Conservation (phyloP, 208 protist species). For the Acanthamoeba quina region DNA sequence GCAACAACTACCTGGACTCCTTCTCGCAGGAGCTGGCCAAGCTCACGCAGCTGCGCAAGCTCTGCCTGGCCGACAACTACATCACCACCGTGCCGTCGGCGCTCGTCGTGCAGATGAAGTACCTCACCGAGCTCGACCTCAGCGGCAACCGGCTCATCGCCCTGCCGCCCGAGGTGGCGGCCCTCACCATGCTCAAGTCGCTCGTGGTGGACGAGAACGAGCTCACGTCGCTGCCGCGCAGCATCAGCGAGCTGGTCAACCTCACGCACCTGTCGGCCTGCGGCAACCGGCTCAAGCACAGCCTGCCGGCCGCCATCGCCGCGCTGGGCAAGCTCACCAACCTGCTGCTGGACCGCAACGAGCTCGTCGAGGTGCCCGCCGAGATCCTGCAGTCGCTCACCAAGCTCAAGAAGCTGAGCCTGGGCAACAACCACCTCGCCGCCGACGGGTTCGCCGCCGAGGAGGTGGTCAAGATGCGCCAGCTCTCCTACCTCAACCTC, state of each 20-base stretch:
- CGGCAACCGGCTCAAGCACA: not conserved
- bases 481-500: constrained; percentile 24
- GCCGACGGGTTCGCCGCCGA: constrained; percentile 11
- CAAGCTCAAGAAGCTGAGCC: constrained; percentile 16
- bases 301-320: not conserved
- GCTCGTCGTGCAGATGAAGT: constrained; percentile 17
- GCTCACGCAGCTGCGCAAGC: constrained; percentile 11
- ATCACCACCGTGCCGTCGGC: constrained; percentile 25
- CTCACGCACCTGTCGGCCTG: not conserved
- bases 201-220: constrained; percentile 34
- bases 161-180: not conserved
- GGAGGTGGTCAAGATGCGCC: not conserved
- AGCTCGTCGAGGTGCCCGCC: not conserved
- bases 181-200: not conserved
- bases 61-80: constrained; percentile 43
- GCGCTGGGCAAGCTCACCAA: not conserved
- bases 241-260: not conserved
- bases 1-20: constrained; percentile 25
- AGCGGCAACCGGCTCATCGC: constrained; percentile 34
- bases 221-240: not conserved
- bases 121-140: constrained; percentile 43
- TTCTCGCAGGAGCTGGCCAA: constrained; percentile 13
- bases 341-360: constrained; percentile 1
- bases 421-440: not conserved
- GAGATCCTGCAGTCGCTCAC: constrained; percentile 11